Evolutionary conservation across 2,329 filamentous ascomycete species (phyloP).

Genomic region (Coleophoma crateriformis): DNA sequence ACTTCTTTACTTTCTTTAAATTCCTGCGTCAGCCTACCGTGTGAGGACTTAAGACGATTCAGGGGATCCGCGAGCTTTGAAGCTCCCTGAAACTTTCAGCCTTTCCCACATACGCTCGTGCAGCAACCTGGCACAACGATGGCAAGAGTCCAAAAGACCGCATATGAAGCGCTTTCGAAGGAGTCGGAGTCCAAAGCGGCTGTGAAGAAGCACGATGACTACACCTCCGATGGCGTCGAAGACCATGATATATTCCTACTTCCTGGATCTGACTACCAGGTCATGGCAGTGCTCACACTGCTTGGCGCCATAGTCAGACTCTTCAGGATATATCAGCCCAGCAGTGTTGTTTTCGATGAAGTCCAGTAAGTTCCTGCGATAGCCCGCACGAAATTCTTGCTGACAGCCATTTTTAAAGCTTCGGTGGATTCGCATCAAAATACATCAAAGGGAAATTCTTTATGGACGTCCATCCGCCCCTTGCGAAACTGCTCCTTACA

Average conservation of each 20-base stretch:
- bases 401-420: conserved; percentile 47
- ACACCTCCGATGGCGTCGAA: conserved; percentile 72
- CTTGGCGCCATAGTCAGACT: conserved; percentile 76
- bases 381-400: conserved; percentile 4
- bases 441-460: conserved; percentile 99
- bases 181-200: conserved; percentile 5
- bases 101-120: conserved; percentile 5
- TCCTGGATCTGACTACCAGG: conserved; percentile 75
- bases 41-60: conserved; percentile 8
- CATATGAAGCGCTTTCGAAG: conserved; percentile 6
- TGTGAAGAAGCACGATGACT: conserved; percentile 40
- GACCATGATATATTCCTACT: conserved; percentile 92
- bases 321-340: conserved; percentile 94
- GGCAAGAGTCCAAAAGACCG: conserved; percentile 17
- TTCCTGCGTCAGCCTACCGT: conserved; percentile 8
- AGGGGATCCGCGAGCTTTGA: conserved; percentile 11
- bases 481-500: conserved; percentile 95
- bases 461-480: conserved; percentile 98
- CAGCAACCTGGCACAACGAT: conserved; percentile 13
- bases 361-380: conserved; percentile 72
- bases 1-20: conserved; percentile 19
- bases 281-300: conserved; percentile 67
- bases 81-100: conserved; percentile 13
- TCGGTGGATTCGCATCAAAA: conserved; percentile 96
- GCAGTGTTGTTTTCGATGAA: conserved; percentile 97